Evolutionary conservation across 2,329 filamentous ascomycete genomes (phyloP), one percentile per base, ranked within the genome.

Genomic region (Madurella mycetomatis): DNA sequence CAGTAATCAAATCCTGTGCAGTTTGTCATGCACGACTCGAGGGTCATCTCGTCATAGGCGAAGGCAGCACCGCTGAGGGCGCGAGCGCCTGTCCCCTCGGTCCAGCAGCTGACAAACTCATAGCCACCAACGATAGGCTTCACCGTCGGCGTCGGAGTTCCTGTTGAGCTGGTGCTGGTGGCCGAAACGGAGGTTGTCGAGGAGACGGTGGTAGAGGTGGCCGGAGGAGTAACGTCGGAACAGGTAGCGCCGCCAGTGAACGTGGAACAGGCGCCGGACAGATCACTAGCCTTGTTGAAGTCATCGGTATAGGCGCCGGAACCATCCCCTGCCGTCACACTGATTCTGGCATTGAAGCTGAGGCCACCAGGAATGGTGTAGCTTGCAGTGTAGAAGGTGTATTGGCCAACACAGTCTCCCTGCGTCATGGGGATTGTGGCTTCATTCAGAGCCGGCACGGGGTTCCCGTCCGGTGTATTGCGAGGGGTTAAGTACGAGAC

Each of bases 31-130:
- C 77, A 80, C 41, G 66, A 69, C 53, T 78, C 76, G 9, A 78
- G 65, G 1, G 77, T 80, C 76, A 80, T 79, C 18, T 67, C 67
- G 40, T 79, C 74, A 57, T 76, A 73, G 17, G 72, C 73, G 47
- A 72, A 75, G 4, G 66, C 59, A 4, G 67, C 68, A 18, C 67
- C 73, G 15, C 57, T 53, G 7, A 81, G 68, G 5, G 78, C 77
- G n/a, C 79, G 73, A 9, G 57, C 64, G 19, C 66, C 69, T 12
- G 67, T 68, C 5, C 70, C 73, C 57, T 80, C 78, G n/a, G 72
- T 75, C 66, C 73, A 74, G 65, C 78, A 81, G 49, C 72, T 73
- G n/a, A 75, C 67, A 48, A 76, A 67, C 12, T 56, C 66, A 56
- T 79, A 80, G 11, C 71, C 71, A 8, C 74, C 74, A 4, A 81